Evolutionary conservation across 306 rosid genomes (phyloP), one percentile per base, ranked within the genome.

Genomic region (Cicer judaicum): DNA sequence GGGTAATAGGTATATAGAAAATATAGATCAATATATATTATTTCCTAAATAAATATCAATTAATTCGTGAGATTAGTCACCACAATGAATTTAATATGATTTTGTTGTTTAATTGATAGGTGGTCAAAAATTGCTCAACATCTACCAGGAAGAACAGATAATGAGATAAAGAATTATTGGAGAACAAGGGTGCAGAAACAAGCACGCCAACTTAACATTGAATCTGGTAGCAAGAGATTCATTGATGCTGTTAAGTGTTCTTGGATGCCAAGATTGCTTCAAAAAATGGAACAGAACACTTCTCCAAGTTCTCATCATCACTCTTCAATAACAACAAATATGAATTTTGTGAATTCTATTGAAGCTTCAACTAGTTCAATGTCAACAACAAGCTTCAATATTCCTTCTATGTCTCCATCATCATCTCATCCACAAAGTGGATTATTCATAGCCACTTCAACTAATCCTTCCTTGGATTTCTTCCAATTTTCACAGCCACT

Each of bases 111-210:
- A 34, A 72, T 43, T 68, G 5, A 63, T 39, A 93, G 97, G 80
- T 93, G 98, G 98, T 91, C 97, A 10, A 93, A 88, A 75, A 93
- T 93, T 82, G 97, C 97, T 5, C 97, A 91, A 21, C 93, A 85
- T 72, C 87, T 93, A 38, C 98, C 97, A 0, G 98, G 97, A 82
- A 88, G 96, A 85, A 93, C 98, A 7, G 98, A 93, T 76, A 93
- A 93, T 15, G 98, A 93, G 82, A 93, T 93, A 1, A 93, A 93
- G 85, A 93, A 93, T 70, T 91, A 91, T 1, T 93, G 93, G 97
- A 89, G 98, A 77, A 93, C 96, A 43, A 89, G 97, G 82, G 96
- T 93, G 2, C 93, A 93, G 49, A 93, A 93, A 75, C 97, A 91
- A 60, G 97, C 97, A 5, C 96, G 93, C 41, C 97, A 88, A 29